phyloP scores from a whole-genome alignment of 2,329 filamentous ascomycete genomes.

The Cladosporium sp. region DNA sequence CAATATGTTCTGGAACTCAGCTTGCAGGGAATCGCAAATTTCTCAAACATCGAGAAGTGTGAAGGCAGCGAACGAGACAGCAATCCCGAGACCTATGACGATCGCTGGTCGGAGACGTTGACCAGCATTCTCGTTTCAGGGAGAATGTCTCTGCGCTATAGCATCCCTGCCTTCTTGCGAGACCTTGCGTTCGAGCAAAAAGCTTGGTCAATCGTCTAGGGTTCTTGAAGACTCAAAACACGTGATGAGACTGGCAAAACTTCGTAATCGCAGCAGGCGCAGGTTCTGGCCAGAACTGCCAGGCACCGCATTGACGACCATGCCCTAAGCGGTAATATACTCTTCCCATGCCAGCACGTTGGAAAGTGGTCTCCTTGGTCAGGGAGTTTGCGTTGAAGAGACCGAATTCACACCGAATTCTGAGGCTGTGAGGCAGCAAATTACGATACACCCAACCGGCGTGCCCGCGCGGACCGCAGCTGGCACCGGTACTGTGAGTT shows the following conservation, averaged over 20 bases:
- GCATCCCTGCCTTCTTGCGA: not conserved
- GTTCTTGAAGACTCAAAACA: too few species aligned
- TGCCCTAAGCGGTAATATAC: not conserved
- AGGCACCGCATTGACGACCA: not conserved
- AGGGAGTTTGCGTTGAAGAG: not conserved
- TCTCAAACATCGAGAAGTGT: not conserved
- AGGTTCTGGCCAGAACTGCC: not conserved
- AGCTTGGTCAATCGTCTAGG: not conserved
- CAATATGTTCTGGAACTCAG: not conserved
- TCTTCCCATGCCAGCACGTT: not conserved
- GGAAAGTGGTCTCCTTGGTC: not conserved
- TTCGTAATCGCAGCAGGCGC: not conserved
- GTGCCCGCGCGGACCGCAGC: conserved; percentile 4
- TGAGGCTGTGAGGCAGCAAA: conserved; percentile 1
- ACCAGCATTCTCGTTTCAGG: not conserved
- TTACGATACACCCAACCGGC: not conserved
- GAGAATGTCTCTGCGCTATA: too few species aligned
- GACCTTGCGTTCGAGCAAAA: not conserved
- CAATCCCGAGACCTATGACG: not conserved
- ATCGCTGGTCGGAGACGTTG: not conserved
- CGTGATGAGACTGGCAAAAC: conserved; percentile 2
- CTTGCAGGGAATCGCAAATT: not conserved
- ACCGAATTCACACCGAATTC: conserved; percentile 3
- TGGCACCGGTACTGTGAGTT: conserved; percentile 2
- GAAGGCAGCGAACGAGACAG: not conserved